Evolutionary conservation across 2,329 filamentous ascomycete genomes (phyloP), one percentile per base, ranked within the genome.

Genomic region (Pleomassaria siparia): DNA sequence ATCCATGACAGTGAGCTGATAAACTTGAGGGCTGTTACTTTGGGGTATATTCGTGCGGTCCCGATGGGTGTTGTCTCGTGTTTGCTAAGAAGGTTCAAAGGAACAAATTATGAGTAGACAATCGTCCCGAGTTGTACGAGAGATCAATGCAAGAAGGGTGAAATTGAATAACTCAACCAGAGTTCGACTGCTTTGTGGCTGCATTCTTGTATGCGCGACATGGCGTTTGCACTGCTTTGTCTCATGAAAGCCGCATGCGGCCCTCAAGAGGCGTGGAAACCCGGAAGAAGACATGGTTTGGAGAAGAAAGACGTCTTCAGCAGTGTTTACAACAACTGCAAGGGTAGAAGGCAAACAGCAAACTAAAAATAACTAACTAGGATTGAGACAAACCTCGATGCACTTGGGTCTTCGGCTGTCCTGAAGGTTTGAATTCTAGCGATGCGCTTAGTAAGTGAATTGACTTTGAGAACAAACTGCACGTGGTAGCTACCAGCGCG

Each of bases 221-320:
- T 32, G 8, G 20, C 15, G 2, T 28, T 43, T 49, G 25, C 40
- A 46, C 54, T 49, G 49, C 48, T 54, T 51, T 47, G 44, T 50
- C 24, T 15, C 11, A 4, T 26, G 7, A 13, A 22, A 21, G 42
- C 51, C 47, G 46, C 40, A 54, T 52, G 37, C 51, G 51, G 47
- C 42, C 10, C 37, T 32, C 2, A 21, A 36, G 18, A 24, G 29
- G 28, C 13, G 16, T 16, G 16, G 26, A 40, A 24, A 37, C 35
- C n/a, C 41, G 32, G 22, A 46, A 47, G 21, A 16, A 30, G 37
- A 20, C 40, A 32, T 28, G 40, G 21, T 43, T 43, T 37, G 20
- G 7, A 24, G 24, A 16, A 29, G 22, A 41, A 41, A 40, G 39
- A 28, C n/a, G 22, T 4, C 12, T 41, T 26, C 39, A 16, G 5